phyloP scores from a whole-genome alignment of 257 asterid genomes.

The Nicotiana benthamiana region DNA sequence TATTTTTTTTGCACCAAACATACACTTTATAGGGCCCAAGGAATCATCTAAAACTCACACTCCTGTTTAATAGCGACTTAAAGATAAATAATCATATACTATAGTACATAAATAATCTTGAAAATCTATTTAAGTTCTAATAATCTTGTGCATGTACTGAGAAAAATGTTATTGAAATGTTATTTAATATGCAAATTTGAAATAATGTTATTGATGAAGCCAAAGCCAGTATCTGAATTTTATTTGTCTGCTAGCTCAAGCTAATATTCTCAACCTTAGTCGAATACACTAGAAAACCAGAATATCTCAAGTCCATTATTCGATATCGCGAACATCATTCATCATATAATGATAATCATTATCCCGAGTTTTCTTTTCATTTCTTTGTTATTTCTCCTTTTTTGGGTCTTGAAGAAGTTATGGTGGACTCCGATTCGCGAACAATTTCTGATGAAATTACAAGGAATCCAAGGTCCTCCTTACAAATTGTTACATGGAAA shows the following conservation, averaged over 20 bases:
- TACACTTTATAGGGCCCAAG: not conserved
- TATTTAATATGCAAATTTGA: not conserved
- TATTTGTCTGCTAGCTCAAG: not conserved
- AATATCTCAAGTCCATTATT: not conserved
- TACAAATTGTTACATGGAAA: conserved; percentile 47
- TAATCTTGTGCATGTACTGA: not conserved
- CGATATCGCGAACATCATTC: not conserved
- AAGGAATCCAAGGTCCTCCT: conserved; percentile 54
- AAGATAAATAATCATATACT: not conserved
- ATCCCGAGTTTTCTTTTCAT: conserved; percentile 12
- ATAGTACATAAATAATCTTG: not conserved
- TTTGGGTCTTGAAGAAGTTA: conserved; percentile 27
- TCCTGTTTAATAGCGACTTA: not conserved
- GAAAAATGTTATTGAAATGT: too few species aligned
- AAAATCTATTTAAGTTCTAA: not conserved
- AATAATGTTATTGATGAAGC: not conserved
- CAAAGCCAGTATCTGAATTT: not conserved
- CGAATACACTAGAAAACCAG: not conserved
- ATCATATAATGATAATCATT: conserved; percentile 2
- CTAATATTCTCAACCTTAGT: not conserved
- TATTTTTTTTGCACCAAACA: not conserved
- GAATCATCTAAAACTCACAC: not conserved
- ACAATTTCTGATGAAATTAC: conserved; percentile 28
- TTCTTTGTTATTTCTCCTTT: conserved; percentile 13
- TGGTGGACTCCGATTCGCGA: conserved; percentile 36